Base-by-base conservation (phyloP, 257 asterid genomes). In the Penstemon eatonii region DNA sequence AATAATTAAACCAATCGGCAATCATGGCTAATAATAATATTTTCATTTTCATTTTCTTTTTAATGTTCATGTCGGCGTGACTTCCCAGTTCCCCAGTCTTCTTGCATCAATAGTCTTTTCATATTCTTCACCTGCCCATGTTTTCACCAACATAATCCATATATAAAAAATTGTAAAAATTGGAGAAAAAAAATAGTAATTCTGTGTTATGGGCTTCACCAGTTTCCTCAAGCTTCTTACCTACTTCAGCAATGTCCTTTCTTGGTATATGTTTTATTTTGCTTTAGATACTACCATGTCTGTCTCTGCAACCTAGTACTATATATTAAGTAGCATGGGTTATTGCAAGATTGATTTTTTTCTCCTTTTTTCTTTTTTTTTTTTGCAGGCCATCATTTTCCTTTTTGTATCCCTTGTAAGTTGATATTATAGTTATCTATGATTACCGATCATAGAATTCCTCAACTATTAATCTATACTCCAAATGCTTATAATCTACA, bases 341-440 rank as follows among this genome's bases (percentile, higher is more conserved):
- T 58, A 6, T 40, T 58, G 44, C 8, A 2, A 13, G n/a, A 7
- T 12, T 37, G n/a, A 7, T 12, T 37, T 65, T 50, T 6, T 6
- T 36, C 47, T 5, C 33, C 5, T 6, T 63, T 4, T 3, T 10
- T 37, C 11, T 12, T 49, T 0, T 10, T 12, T n/a, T 65, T 15
- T 3, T 65, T 65, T 65, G 50, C 51, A 65, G 70, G 70, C 70
- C 70, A 38, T 38, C 70, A 65, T 3, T 65, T 65, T 41, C 12
- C 10, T 53, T 65, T 18, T 2, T 65, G 60, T 65, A 37, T 19
- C 70, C 70, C 46, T 8, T 65, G 70, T 65, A 65, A 50, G 70
- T 51, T n/a, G 9, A 4, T 60, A 40, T 39, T 0, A n/a, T 11
- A 38, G 1, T 38, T 5, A 8, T 60, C 0, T 25, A 25, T 60